Base-by-base conservation (phyloP, 2,329 filamentous ascomycete species). In the Nemania sp. region DNA sequence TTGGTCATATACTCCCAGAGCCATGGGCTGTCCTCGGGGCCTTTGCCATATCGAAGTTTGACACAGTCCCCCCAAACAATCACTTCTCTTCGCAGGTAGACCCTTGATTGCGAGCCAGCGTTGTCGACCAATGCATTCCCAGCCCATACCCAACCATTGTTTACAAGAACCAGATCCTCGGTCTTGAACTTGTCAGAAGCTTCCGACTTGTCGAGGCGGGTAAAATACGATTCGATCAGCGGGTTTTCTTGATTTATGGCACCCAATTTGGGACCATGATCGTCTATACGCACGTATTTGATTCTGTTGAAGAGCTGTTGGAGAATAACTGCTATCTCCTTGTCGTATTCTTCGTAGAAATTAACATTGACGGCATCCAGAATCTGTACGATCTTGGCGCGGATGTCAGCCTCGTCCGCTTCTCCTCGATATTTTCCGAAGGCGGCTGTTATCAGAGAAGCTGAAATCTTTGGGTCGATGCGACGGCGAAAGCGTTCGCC, bases 21-120 rank as follows among this genome's bases (percentile, higher is more conserved):
- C 77, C 86, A 99, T 0, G 94, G 93, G 64, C 88, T 97, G 69
- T 97, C 94, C 48, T 92, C 75, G 0, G 88, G 89, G 0, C 84
- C 80, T 22, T 77, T 80, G 28, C 94, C 94, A 68, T 97, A 99
- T 15, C 94, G 86, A 48, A 99, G 80, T 77, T 99, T 99, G 59
- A 97, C 94, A 69, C 95, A 99, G 69, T 99, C 94, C 12, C 93
- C 92, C 94, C 94, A 99, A 24, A 97, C 89, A 62, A 99, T 97
- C 56, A 99, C 91, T 72, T 99, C 91, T 62, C 94, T 84, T 47
- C 91, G 84, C n/a, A 99, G 81, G 67, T 99, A 99, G n/a, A 93
- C 91, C 51, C 87, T 86, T 7, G 93, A 96, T 41, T 89, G 79
- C 0, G 91, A 88, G 0, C 95, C 95, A 24, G 94, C 94, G 66